Percentiles rank a stretch among this genome's conserved stretches.
These are phyloP conservation scores for Artemisia tridentata DNA, from an alignment of 129 eudicot genomes.

Conservation along the genomic window DNA sequence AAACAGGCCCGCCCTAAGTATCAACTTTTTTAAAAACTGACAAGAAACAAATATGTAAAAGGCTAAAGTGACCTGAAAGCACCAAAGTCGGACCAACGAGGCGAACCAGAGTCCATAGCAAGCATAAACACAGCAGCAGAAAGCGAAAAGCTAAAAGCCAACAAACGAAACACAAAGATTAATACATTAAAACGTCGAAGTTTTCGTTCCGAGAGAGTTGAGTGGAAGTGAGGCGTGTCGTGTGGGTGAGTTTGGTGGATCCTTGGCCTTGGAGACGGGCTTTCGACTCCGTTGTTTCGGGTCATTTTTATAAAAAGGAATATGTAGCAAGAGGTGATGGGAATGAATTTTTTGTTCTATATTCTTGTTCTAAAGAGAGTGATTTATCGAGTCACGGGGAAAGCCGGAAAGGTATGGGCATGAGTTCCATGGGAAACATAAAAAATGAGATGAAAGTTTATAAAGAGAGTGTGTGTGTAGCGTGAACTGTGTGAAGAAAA, in stretches of 20 bases:
- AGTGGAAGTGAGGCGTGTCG: slow-evolving; percentile 58
- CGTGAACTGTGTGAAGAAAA: slow-evolving; percentile 36
- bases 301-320: slow-evolving; percentile 7
- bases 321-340: slow-evolving; percentile 5
- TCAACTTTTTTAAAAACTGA: too few species aligned
- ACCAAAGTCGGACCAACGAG: slow-evolving; percentile 55
- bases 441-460: slow-evolving; percentile 12
- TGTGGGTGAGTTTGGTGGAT: slow-evolving; percentile 42
- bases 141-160: slow-evolving; percentile 57
- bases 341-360: too few species aligned
- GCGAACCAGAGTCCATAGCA: slow-evolving; percentile 40
- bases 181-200: slow-evolving; percentile 61
- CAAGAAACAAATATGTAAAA: background rate
- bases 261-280: slow-evolving; percentile 52
- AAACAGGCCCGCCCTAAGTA: too few species aligned
- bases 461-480: slow-evolving; percentile 26
- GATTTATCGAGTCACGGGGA: slow-evolving; percentile 45
- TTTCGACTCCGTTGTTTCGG: slow-evolving; percentile 47
- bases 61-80: slow-evolving; percentile 49
- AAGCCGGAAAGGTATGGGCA: slow-evolving; percentile 34
- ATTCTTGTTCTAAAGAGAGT: background rate
- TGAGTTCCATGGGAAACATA: slow-evolving; percentile 45
- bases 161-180: slow-evolving; percentile 51
- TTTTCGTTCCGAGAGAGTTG: slow-evolving; percentile 59
- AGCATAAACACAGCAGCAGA: slow-evolving; percentile 67